Conservation (phyloP, 345 rosid species). For the Eucalyptus leucophloia region DNA sequence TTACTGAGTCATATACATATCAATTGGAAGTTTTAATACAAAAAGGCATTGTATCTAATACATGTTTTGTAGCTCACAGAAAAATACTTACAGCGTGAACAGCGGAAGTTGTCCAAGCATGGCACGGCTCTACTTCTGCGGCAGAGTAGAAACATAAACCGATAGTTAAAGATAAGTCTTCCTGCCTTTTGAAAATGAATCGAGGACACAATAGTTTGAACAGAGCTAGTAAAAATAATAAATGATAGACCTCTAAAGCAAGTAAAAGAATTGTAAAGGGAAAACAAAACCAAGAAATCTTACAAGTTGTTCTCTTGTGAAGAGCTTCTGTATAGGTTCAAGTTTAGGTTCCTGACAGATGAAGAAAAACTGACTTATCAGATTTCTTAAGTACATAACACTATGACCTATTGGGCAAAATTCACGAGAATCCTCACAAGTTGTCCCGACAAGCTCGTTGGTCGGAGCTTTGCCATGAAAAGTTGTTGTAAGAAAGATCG, state of each 20-base stretch:
- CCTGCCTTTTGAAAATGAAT: background rate
- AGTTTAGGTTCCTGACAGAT: conserved; percentile 14
- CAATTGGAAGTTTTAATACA: background rate
- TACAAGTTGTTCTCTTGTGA: conserved; percentile 12
- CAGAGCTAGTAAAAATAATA: background rate
- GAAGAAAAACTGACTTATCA: background rate
- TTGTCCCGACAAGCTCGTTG: conserved; percentile 37
- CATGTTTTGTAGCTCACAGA: background rate
- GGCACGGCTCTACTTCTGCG: conserved; percentile 12
- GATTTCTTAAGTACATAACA: background rate
- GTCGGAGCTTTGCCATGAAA: conserved; percentile 33
- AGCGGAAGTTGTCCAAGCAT: conserved; percentile 20
- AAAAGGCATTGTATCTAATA: background rate
- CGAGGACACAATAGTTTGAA: background rate
- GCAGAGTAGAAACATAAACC: background rate
- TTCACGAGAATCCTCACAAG: conserved; percentile 3
- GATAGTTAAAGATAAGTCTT: background rate
- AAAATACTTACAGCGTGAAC: conserved; percentile 22
- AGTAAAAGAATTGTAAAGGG: background rate
- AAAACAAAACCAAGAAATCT: background rate
- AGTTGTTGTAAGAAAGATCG: conserved; percentile 73
- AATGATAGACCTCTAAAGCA: background rate
- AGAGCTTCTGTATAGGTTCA: conserved; percentile 34
- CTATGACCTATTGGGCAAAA: background rate
- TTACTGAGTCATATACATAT: background rate